Evolutionary conservation across 768 basidiomycete genomes (phyloP).

Genomic region (Ramaria sp.): DNA sequence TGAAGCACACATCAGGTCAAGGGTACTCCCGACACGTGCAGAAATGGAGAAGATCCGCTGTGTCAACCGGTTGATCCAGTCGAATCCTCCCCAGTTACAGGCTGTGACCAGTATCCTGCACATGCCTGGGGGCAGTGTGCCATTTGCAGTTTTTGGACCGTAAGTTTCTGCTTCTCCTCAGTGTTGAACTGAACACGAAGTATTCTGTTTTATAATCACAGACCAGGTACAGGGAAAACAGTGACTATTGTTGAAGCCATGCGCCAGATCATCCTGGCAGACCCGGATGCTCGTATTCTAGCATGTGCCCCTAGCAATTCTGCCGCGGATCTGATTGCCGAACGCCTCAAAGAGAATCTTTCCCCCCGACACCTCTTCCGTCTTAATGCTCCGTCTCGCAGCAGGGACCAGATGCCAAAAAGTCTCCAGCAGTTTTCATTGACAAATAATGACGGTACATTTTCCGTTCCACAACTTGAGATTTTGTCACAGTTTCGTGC

Average conservation of each 20-base stretch:
- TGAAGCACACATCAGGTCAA: background rate
- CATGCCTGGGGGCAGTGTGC: constrained; percentile 34
- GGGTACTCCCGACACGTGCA: background rate
- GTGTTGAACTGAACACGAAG: background rate
- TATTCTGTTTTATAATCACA: constrained; percentile 12
- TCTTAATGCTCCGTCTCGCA: constrained; percentile 40
- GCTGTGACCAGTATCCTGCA: constrained; percentile 39
- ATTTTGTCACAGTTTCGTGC: constrained; percentile 36
- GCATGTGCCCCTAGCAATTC: constrained; percentile 63
- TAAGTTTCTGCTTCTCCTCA: constrained; percentile 22
- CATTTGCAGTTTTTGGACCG: constrained; percentile 59
- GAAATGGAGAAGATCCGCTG: constrained; percentile 12
- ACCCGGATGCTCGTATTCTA: constrained; percentile 38
- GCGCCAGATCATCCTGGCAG: constrained; percentile 34
- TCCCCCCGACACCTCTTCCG: constrained; percentile 33
- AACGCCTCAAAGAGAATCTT: constrained; percentile 23
- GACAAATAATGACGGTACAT: constrained; percentile 28
- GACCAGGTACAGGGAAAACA: constrained; percentile 60
- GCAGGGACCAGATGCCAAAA: constrained; percentile 26
- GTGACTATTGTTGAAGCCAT: constrained; percentile 57
- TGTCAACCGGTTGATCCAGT: constrained; percentile 22
- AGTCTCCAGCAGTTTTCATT: constrained; percentile 28
- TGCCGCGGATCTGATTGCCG: constrained; percentile 50
- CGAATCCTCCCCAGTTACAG: constrained; percentile 38
- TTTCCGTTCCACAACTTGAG: constrained; percentile 34